A percentile compares a stretch with the other conserved stretches of the same genome.
These are phyloP conservation scores for Xylaria digitata DNA, from an alignment of 2,329 filamentous ascomycete genomes.

Conservation along the genomic window DNA sequence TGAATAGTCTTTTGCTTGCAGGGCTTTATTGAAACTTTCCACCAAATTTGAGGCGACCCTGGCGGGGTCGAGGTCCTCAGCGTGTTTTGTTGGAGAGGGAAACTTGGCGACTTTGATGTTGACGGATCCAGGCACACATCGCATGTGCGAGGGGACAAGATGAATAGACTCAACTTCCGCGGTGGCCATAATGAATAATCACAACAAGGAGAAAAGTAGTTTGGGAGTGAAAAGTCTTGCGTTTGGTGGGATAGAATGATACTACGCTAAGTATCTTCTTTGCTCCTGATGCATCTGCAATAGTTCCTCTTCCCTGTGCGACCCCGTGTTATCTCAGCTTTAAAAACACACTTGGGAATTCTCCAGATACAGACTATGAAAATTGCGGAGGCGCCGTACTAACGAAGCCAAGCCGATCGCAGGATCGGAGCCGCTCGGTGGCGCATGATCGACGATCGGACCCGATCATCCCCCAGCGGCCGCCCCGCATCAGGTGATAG, in stretches of 20 bases:
- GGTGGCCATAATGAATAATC: constrained; percentile 19
- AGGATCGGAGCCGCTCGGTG: constrained; percentile 21
- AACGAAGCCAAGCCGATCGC: constrained; percentile 10
- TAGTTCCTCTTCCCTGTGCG: not conserved
- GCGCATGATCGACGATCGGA: constrained; percentile 14
- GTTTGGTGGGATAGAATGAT: constrained; percentile 1
- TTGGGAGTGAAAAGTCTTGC: not conserved
- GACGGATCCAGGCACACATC: constrained; percentile 27
- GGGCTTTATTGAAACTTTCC: constrained; percentile 18
- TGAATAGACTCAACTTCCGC: constrained; percentile 16
- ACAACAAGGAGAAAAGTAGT: not conserved
- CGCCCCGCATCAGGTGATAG: not conserved
- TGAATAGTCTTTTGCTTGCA: constrained; percentile 7
- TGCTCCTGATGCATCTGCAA: not conserved
- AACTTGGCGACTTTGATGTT: constrained; percentile 26
- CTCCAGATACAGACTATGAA: not conserved
- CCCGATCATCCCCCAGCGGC: constrained; percentile 13
- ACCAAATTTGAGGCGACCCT: constrained; percentile 12
- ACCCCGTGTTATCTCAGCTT: not conserved
- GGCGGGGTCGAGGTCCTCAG: constrained; percentile 9
- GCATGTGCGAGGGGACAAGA: constrained; percentile 19
- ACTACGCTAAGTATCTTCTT: constrained; percentile 5
- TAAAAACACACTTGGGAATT: not conserved
- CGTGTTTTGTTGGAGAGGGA: constrained; percentile 12
- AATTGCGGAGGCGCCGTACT: not conserved